Evolutionary conservation across 2,329 filamentous ascomycete genomes (phyloP).

Genomic region (Fusarium sp.): DNA sequence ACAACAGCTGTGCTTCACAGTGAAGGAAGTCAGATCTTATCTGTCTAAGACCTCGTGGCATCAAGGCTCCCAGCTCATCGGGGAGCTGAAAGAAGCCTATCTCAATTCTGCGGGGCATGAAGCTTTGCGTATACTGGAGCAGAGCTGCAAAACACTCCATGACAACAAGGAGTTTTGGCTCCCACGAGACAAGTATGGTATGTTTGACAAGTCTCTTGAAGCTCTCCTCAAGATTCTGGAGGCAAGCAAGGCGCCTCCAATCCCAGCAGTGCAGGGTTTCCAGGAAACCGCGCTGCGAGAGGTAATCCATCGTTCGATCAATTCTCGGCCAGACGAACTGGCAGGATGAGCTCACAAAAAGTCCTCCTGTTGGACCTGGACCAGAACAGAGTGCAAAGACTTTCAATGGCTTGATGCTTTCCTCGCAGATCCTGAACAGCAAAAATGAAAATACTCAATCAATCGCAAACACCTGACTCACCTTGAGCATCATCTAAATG

Average conservation of each 20-base stretch:
- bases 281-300: neutral
- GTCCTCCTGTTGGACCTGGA: neutral
- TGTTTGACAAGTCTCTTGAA: neutral
- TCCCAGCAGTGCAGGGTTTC: neutral
- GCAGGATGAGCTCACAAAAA: constrained; percentile 1
- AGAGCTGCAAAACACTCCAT: neutral
- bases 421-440: neutral
- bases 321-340: neutral
- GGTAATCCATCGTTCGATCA: neutral
- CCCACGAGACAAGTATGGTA: neutral
- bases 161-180: neutral
- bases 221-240: neutral
- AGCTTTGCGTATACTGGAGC: neutral
- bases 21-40: neutral
- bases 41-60: neutral
- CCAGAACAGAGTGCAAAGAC: neutral
- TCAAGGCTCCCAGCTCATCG: too few species aligned
- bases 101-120: neutral
- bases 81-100: neutral
- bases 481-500: neutral
- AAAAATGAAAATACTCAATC: neutral
- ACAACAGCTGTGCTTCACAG: neutral
- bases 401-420: constrained; percentile 2
- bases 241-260: neutral
- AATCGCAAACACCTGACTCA: neutral